phyloP scores from a whole-genome alignment of 495 filamentous ascomycete genomes.

The Aspergillus asperescens region DNA sequence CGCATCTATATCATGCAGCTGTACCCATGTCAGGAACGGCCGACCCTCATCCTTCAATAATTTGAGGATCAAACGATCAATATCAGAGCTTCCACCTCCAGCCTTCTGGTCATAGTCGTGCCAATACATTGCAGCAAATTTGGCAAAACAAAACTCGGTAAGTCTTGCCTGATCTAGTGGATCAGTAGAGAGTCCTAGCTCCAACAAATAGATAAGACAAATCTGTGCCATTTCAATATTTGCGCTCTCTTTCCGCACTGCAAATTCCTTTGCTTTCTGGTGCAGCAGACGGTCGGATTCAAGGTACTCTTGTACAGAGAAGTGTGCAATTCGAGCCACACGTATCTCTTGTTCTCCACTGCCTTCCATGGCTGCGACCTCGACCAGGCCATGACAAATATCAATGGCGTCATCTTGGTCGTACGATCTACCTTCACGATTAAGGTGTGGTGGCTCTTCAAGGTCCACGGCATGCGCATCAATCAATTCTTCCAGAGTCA shows the following conservation, averaged over 20 bases:
- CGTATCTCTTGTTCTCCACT: neutral
- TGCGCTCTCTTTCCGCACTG: constrained; percentile 17
- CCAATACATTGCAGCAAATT: too few relatives aligned
- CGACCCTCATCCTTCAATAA: too few relatives aligned
- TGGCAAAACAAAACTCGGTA: too few relatives aligned
- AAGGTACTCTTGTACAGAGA: constrained; percentile 40
- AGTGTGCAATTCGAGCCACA: constrained; percentile 32
- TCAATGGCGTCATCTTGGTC: constrained; percentile 21
- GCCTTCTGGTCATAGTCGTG: too few relatives aligned
- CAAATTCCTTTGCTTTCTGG: constrained; percentile 21
- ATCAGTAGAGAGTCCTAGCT: neutral
- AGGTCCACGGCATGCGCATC: constrained; percentile 27
- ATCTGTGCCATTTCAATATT: constrained; percentile 26
- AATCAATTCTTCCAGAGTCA: constrained; percentile 28
- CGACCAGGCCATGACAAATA: constrained; percentile 30
- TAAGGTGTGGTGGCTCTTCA: constrained; percentile 11
- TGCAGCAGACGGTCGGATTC: constrained; percentile 29
- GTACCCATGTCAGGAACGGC: too few relatives aligned
- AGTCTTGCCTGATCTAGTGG: too few relatives aligned
- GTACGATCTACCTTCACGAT: constrained; percentile 22
- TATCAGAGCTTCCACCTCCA: too few relatives aligned
- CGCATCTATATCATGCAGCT: too few relatives aligned
- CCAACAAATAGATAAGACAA: constrained; percentile 32
- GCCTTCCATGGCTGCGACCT: constrained; percentile 7
- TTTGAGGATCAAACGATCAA: too few relatives aligned